phyloP scores from a whole-genome alignment of 164 flowering plant genomes.

The Vitis rupestris region DNA sequence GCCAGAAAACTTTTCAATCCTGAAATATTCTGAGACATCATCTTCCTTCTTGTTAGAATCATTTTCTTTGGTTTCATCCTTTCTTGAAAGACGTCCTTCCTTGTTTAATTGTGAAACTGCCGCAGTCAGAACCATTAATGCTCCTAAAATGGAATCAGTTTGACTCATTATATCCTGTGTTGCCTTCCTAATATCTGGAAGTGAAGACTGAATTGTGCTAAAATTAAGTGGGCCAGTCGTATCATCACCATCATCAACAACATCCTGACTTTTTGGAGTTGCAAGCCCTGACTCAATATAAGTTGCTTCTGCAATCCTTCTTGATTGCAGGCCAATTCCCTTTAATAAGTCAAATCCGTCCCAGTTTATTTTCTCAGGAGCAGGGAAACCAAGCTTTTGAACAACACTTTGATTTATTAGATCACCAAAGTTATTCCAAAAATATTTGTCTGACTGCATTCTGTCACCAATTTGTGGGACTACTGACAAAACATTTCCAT shows the following conservation, averaged over 20 bases:
- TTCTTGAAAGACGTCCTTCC: conserved; percentile 25
- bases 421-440: conserved; percentile 71
- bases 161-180: conserved; percentile 58
- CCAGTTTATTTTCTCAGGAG: conserved; percentile 72
- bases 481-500: conserved; percentile 11
- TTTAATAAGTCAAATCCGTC: conserved; percentile 70
- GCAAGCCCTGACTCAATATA: conserved; percentile 95
- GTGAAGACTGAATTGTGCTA: conserved; percentile 41
- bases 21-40: conserved; percentile 11
- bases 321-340: conserved; percentile 58
- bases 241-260: conserved; percentile 20
- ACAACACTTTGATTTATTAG: conserved; percentile 55
- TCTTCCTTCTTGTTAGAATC: conserved; percentile 19
- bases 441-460: conserved; percentile 42
- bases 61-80: conserved; percentile 23
- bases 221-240: conserved; percentile 18
- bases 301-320: conserved; percentile 62
- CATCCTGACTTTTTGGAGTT: conserved; percentile 38
- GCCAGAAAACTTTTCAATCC: conserved; percentile 17
- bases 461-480: conserved; percentile 26
- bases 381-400: conserved; percentile 69
- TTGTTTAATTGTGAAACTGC: conserved; percentile 53
- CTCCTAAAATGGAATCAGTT: conserved; percentile 66
- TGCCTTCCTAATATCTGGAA: conserved; percentile 72
- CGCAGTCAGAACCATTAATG: conserved; percentile 67